Evolutionary conservation across 1,139 yeast species (phyloP).

Genomic region (Saccharomyces hybrid): DNA sequence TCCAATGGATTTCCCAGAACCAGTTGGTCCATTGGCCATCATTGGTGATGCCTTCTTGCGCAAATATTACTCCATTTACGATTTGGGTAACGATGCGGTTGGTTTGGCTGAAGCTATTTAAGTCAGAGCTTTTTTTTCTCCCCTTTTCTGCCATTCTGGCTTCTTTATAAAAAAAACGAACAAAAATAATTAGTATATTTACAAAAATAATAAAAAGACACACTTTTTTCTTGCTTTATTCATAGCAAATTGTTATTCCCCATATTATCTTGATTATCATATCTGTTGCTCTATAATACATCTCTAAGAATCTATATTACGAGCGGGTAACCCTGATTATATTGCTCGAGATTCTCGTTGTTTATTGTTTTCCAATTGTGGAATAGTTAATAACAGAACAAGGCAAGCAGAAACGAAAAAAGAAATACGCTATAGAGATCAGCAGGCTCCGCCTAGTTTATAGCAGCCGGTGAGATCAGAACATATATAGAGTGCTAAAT

Average conservation of each 20-base stretch:
- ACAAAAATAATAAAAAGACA: background rate
- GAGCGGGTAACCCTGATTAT: background rate
- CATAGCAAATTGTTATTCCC: too few relatives aligned
- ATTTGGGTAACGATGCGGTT: conserved; percentile 80
- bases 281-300: too few relatives aligned
- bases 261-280: too few relatives aligned
- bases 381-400: background rate
- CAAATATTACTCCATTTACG: conserved; percentile 88
- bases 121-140: conserved; percentile 3
- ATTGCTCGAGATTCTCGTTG: background rate
- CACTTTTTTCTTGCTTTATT: background rate
- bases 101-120: conserved; percentile 75
- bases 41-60: conserved; percentile 96
- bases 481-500: background rate
- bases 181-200: background rate
- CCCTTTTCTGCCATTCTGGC: background rate
- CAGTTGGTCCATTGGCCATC: conserved; percentile 92
- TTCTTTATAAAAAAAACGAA: background rate
- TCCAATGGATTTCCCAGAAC: conserved; percentile 95
- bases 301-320: too few relatives aligned
- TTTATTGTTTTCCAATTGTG: background rate
- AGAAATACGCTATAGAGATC: conserved; percentile 1
- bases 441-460: background rate
- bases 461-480: background rate
- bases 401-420: background rate